Evolutionary conservation across 2,329 filamentous ascomycete species (phyloP).

Genomic region (Ophiocordyceps camponoti-rufipedis): DNA sequence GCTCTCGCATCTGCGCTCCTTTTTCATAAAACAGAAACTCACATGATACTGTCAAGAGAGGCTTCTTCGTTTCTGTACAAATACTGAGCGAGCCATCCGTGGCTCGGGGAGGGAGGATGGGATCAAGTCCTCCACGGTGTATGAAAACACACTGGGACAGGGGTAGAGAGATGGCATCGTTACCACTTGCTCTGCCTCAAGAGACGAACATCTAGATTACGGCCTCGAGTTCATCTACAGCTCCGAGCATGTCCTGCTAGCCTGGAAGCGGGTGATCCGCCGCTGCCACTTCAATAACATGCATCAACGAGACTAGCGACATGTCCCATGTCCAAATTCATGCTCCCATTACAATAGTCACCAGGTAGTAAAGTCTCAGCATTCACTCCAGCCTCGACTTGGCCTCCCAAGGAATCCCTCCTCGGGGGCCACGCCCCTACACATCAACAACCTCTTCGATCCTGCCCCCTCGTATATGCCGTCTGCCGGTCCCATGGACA

Average conservation of each 20-base stretch:
- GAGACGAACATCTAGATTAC: neutral
- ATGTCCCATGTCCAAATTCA: constrained; percentile 6
- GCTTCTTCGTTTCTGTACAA: neutral
- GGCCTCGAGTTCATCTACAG: neutral
- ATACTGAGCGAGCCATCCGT: neutral
- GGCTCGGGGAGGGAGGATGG: too few relatives aligned
- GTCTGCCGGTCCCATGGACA: neutral
- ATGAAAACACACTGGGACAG: too few relatives aligned
- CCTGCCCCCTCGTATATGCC: neutral
- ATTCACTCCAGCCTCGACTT: neutral
- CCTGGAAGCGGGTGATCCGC: neutral
- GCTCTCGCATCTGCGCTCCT: constrained; percentile 80
- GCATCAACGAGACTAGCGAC: neutral
- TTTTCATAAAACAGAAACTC: constrained; percentile 99
- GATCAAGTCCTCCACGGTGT: too few relatives aligned
- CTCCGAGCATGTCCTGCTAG: neutral
- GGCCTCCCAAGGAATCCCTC: neutral
- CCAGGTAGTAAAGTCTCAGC: constrained; percentile 6
- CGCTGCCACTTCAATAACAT: neutral
- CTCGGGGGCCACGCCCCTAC: neutral
- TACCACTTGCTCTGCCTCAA: neutral
- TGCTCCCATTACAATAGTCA: constrained; percentile 16
- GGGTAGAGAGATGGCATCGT: too few relatives aligned
- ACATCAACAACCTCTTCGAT: neutral
- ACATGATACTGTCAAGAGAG: constrained; percentile 33